Conservation (phyloP, 164 flowering plant species). For the Kingdonia uniflora region DNA sequence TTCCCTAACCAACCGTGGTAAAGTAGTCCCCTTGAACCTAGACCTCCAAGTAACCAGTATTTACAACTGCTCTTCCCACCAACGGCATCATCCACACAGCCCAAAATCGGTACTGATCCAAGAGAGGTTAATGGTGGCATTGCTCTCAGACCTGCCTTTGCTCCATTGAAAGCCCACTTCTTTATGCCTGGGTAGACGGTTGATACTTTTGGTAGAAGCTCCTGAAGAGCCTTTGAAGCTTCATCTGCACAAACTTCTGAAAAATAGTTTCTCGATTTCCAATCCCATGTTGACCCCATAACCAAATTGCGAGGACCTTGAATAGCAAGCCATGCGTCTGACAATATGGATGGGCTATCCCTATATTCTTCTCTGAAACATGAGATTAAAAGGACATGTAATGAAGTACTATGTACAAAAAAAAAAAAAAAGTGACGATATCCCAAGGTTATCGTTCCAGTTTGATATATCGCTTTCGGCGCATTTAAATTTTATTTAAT, state of each 20-base stretch:
- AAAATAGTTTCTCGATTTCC: conserved; percentile 68
- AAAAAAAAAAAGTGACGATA: too few species aligned
- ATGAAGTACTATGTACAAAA: too few species aligned
- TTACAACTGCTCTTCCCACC: conserved; percentile 27
- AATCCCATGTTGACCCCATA: conserved; percentile 96
- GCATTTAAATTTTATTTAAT: too few species aligned
- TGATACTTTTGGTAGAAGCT: conserved; percentile 69
- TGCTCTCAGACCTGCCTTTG: conserved; percentile 82
- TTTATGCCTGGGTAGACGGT: conserved; percentile 54
- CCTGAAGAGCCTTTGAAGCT: conserved; percentile 51
- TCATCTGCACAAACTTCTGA: conserved; percentile 49
- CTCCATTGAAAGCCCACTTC: conserved; percentile 50
- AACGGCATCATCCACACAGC: conserved; percentile 55
- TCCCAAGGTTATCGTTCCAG: too few species aligned
- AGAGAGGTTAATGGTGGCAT: conserved; percentile 79
- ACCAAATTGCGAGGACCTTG: conserved; percentile 51
- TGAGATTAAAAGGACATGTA: too few species aligned
- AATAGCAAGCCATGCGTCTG: conserved; percentile 84
- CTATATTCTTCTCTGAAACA: conserved; percentile 52
- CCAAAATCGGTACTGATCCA: conserved; percentile 85
- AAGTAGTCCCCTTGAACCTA: conserved; percentile 84
- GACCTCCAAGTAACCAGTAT: conserved; percentile 83
- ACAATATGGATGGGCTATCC: conserved; percentile 70
- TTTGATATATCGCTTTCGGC: too few species aligned
- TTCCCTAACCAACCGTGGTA: conserved; percentile 92